phyloP scores from a whole-genome alignment of 2,329 filamentous ascomycete species.

The Albifimbria verrucaria region DNA sequence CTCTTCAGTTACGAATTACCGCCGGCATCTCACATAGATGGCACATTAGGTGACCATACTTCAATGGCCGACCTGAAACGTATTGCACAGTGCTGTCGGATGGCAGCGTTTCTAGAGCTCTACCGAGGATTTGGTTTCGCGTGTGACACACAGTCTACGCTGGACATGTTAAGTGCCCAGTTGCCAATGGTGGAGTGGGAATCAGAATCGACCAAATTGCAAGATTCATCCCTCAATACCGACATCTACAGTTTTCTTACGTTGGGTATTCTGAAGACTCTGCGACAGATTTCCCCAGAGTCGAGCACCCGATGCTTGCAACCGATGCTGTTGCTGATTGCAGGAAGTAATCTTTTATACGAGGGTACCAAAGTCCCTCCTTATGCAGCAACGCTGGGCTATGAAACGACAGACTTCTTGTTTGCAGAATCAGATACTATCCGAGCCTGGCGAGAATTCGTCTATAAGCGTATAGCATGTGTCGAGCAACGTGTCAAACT shows the following conservation, averaged over 20 bases:
- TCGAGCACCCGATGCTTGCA: background rate
- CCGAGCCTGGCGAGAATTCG: background rate
- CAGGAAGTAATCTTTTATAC: background rate
- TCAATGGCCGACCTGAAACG: background rate
- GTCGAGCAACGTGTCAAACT: background rate
- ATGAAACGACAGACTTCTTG: background rate
- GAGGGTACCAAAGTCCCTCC: background rate
- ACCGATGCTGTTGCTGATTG: background rate
- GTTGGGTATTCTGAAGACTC: background rate
- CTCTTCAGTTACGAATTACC: background rate
- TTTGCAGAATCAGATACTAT: background rate
- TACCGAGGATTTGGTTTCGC: background rate
- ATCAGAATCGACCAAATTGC: background rate
- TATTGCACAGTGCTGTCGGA: background rate
- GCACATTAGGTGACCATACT: background rate
- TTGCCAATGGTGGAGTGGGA: background rate
- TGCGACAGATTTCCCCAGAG: background rate
- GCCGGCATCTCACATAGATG: background rate
- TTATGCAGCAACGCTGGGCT: background rate
- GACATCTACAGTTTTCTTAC: background rate
- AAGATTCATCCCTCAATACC: background rate
- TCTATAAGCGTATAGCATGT: background rate
- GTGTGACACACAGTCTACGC: background rate
- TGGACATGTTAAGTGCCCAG: background rate
- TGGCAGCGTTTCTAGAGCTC: background rate